These are phyloP conservation scores for Silene conica DNA, from an alignment of 148 eudicot species.

Conservation along the genomic window DNA sequence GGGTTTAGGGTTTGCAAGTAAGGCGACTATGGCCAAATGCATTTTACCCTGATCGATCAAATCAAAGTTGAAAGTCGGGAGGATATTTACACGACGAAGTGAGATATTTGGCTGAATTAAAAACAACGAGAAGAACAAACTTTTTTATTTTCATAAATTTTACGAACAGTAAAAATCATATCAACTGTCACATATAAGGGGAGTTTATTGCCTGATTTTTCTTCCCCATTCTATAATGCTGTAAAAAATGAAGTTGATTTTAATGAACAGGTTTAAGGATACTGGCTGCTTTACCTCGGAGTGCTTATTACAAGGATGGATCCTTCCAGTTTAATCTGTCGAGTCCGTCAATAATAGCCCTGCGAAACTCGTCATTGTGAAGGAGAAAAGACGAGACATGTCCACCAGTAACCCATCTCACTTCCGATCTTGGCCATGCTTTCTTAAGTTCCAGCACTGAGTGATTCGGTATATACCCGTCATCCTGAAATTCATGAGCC, in stretches of 20 bases:
- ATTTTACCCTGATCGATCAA: no score
- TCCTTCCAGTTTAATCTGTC: conserved; percentile 77
- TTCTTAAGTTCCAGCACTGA: conserved; percentile 87
- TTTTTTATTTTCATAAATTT: no score
- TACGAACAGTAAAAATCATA: no score
- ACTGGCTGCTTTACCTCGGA: neutral
- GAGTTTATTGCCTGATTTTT: neutral
- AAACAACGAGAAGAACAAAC: neutral
- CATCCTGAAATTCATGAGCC: conserved; percentile 54
- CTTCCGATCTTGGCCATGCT: conserved; percentile 99
- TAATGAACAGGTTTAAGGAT: conserved; percentile 14
- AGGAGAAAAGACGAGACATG: conserved; percentile 92
- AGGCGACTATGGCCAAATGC: no score
- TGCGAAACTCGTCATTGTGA: conserved; percentile 75
- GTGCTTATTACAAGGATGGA: conserved; percentile 30
- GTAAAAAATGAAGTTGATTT: neutral
- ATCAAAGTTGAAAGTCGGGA: no score
- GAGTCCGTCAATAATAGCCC: conserved; percentile 84
- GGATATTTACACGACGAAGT: no score
- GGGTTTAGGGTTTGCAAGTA: no score
- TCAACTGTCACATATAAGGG: neutral
- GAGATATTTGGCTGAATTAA: no score
- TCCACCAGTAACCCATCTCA: conserved; percentile 96
- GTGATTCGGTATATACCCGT: conserved; percentile 94
- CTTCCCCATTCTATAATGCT: neutral